Conservation (phyloP, 805 yeast genomes). For the Kazachstania psychrophila region DNA sequence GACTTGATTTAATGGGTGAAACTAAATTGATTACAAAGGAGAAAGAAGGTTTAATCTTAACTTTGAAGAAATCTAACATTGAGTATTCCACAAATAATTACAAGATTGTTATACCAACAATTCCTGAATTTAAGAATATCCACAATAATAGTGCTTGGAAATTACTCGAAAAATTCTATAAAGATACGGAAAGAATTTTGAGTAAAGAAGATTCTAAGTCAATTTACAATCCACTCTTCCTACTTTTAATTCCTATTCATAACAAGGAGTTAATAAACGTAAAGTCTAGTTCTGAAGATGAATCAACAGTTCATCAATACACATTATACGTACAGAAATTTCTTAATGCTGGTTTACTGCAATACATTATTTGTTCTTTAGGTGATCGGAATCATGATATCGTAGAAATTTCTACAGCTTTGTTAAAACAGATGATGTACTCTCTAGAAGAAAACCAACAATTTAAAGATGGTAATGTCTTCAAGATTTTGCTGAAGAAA, state of each 20-base stretch:
- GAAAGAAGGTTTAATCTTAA: constrained; percentile 41
- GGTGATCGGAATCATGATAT: constrained; percentile 24
- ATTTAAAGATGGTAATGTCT: constrained; percentile 48
- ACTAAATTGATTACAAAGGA: constrained; percentile 39
- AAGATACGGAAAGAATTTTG: constrained; percentile 8
- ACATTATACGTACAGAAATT: constrained; percentile 46
- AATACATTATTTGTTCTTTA: constrained; percentile 38
- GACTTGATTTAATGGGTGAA: constrained; percentile 38
- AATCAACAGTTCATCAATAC: constrained; percentile 10
- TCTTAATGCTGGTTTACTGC: constrained; percentile 46
- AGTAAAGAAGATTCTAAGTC: constrained; percentile 12
- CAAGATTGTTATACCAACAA: constrained; percentile 17
- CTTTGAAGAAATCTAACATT: constrained; percentile 42
- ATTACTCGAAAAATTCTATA: constrained; percentile 26
- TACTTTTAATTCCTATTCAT: constrained; percentile 51
- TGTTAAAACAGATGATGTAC: constrained; percentile 38
- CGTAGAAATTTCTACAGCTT: constrained; percentile 32
- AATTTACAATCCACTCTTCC: constrained; percentile 61
- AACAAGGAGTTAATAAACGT: constrained; percentile 52
- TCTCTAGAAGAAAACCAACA: constrained; percentile 34
- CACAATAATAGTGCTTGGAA: constrained; percentile 17
- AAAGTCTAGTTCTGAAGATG: constrained; percentile 26
- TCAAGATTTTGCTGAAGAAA: constrained; percentile 44
- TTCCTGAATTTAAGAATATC: constrained; percentile 17
- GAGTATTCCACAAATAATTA: constrained; percentile 39